Evolutionary conservation across 257 asterid genomes (phyloP), one percentile per base, ranked within the genome.

Genomic region (Solanum okadae): DNA sequence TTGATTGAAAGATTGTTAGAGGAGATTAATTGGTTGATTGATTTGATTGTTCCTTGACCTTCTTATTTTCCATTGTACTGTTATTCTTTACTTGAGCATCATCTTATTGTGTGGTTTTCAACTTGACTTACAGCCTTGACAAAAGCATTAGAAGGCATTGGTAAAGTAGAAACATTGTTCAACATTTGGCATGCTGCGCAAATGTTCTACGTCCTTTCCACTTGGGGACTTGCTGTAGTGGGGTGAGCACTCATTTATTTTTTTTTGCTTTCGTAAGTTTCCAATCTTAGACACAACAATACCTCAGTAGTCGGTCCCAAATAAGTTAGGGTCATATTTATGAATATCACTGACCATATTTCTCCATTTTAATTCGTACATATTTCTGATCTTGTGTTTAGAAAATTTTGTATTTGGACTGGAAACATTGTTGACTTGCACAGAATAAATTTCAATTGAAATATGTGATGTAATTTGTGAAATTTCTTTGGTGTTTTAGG

Each of bases 151-250:
- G 95, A 92, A 89, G 97, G 99, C 84, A 85, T 89, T 88, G 92
- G 92, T 87, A 97, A 94, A 91, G 92, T 97, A 86, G 99, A 96
- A 88, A 95, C 91, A 88, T 90, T 94, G 97, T 86, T 94, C 23
- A 90, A 90, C 90, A 89, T 97, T 90, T 97, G 99, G 99, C 93
- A 91, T 34, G 99, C 99, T 1, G 99, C 98, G 84, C 93, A 73
- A 91, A 81, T 93, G 92, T 93, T 97, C 87, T 96, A 94, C 90
- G 91, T 96, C 40, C 90, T 97, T 70, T 94, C 96, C 73, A 95
- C 98, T 77, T 97, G 99, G 99, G 96, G 99, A 52, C 96, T 97
- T 93, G 95, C 98, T 82, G 91, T 95, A 34, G 93, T 97, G 13
- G 97, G 99, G 98, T 97, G 89, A 87, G 90, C 86, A 88, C 86